Evolutionary conservation across 805 yeast species (phyloP), one percentile per base, ranked within the genome.

Genomic region (Debaryomyces maramus): DNA sequence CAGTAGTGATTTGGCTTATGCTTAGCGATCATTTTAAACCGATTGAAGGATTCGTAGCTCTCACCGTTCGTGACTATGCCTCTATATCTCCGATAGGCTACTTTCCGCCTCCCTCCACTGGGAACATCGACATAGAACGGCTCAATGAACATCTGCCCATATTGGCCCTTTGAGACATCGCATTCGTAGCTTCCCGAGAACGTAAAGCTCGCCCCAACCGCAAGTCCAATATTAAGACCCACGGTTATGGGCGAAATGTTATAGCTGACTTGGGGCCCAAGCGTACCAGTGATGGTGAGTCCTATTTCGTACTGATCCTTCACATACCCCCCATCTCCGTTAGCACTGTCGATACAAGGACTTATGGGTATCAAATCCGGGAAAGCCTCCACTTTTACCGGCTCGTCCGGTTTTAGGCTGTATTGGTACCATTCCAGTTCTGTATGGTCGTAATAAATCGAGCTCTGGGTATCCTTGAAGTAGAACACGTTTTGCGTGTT

Each of bases 81-180:
- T n/a, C 37, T 28, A 6, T 21, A 23, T 18, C 37, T 27, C 8
- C 32, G 32, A 35, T 38, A 39, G 6, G 32, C 26, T 19, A 41
- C 47, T 23, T 24, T 30, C 11, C 32, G 36, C 16, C 44, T 19
- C 3, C 13, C 20, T 18, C 32, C 19, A 5, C 18, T 38, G 8
- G 53, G 55, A n/a, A 47, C 41, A 15, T 39, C 44, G 3, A 43
- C 43, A 10, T 40, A 20, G 21, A 32, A 40, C 4, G 53, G 50
- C 24, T 40, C 39, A n/a, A 52, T 43, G 29, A 43, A 44, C 13
- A 53, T 6, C 27, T 50, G 52, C 1, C 51, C 56, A 34, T 37
- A 39, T 27, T 45, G 40, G 6, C 55, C 55, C 14, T 37, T 29
- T 7, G 29, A 46, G n/a, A 44, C 39, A 20, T 36, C 30, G 36